These are phyloP conservation scores for Malus orientalis DNA, from an alignment of 306 rosid genomes.

Conservation along the genomic window DNA sequence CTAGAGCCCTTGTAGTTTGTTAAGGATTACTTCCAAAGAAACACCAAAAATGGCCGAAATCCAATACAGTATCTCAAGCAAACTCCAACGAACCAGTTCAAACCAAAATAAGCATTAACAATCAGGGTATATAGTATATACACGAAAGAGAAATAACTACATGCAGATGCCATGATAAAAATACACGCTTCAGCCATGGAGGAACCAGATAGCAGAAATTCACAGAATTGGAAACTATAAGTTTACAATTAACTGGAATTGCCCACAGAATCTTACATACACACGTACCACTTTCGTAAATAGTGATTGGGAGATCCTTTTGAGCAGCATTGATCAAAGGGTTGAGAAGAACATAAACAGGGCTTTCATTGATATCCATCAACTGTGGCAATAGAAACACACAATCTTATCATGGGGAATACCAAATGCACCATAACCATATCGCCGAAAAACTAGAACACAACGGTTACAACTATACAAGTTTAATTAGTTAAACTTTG, in stretches of 20 bases:
- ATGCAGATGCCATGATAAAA: background rate
- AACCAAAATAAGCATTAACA: background rate
- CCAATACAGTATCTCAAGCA: background rate
- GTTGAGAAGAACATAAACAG: slow-evolving; percentile 86
- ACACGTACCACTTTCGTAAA: slow-evolving; percentile 76
- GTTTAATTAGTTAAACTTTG: background rate
- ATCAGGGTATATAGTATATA: background rate
- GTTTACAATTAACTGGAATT: background rate
- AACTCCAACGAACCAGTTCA: background rate
- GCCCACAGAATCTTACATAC: slow-evolving; percentile 7
- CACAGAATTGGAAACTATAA: background rate
- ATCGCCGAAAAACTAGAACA: background rate
- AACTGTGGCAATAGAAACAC: slow-evolving; percentile 41
- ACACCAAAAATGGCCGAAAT: background rate
- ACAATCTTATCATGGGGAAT: background rate
- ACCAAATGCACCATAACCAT: background rate
- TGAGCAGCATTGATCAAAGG: slow-evolving; percentile 83
- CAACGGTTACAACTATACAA: background rate
- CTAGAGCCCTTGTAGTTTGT: background rate
- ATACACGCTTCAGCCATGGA: background rate
- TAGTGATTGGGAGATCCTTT: slow-evolving; percentile 87
- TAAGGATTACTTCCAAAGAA: background rate
- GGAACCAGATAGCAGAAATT: background rate
- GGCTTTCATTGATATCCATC: slow-evolving; percentile 95
- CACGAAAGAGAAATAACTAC: background rate